Percentiles rank a stretch among this genome's conserved stretches.
Conservation (phyloP, 1,284 basidiomycete genomes). For the Pseudozyma flocculosa region DNA sequence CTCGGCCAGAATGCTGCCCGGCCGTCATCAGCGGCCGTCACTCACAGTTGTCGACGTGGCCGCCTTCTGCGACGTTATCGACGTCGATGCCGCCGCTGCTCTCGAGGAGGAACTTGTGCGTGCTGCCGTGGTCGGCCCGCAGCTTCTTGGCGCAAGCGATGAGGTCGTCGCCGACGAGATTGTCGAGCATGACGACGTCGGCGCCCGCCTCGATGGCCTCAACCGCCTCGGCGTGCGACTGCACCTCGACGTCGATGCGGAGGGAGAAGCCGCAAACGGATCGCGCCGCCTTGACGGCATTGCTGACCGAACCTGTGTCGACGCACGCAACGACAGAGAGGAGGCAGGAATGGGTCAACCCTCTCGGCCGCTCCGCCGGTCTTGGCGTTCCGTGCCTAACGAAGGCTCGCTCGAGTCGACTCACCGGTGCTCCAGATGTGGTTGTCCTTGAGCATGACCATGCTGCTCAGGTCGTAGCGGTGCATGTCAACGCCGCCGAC, state of each 20-base stretch:
- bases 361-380: no score
- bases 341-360: no score
- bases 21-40: no score
- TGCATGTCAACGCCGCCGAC: slow-evolving; percentile 96
- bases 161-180: slow-evolving; percentile 49
- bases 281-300: slow-evolving; percentile 80
- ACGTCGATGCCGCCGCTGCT: slow-evolving; percentile 53
- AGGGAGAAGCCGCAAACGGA: slow-evolving; percentile 88
- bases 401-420: slow-evolving; percentile 23
- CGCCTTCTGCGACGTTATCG: slow-evolving; percentile 38
- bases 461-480: slow-evolving; percentile 92
- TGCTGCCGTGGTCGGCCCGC: slow-evolving; percentile 21
- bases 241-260: slow-evolving; percentile 91
- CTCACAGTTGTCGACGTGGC: slow-evolving; percentile 43
- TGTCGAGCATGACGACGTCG: slow-evolving; percentile 95
- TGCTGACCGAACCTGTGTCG: slow-evolving; percentile 79
- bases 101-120: slow-evolving; percentile 47
- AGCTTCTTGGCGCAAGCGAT: slow-evolving; percentile 40
- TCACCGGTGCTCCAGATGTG: slow-evolving; percentile 94
- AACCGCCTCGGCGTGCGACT: slow-evolving; percentile 82
- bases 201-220: slow-evolving; percentile 95
- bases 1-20: no score
- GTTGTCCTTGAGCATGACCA: slow-evolving; percentile 99
- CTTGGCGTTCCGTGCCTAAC: no score
- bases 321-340: no score